Conservation (phyloP, 1,284 basidiomycete species). For the Schizophyllum amplum region DNA sequence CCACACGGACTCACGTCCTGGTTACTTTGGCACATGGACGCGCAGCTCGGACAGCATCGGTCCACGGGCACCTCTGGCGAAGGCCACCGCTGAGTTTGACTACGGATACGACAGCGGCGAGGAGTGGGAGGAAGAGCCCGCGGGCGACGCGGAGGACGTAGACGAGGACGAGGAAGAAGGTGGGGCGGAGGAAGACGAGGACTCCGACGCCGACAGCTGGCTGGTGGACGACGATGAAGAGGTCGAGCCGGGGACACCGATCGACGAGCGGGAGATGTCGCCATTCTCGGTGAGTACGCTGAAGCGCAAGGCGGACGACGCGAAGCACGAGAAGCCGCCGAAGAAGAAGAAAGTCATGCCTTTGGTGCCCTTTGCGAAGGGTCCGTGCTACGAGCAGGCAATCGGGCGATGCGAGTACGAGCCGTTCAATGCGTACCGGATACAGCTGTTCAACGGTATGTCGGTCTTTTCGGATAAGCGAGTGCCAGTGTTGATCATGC, state of each 20-base stretch:
- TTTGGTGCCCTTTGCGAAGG: conserved; percentile 69
- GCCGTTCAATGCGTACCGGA: conserved; percentile 59
- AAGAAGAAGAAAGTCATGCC: conserved; percentile 69
- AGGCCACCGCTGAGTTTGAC: conserved; percentile 63
- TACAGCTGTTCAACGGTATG: conserved; percentile 75
- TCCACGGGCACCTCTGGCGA: conserved; percentile 65
- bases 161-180: conserved; percentile 61
- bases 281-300: conserved; percentile 23
- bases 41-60: conserved; percentile 62
- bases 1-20: conserved; percentile 68
- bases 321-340: conserved; percentile 35
- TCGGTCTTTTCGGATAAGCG: conserved; percentile 4
- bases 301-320: conserved; percentile 51
- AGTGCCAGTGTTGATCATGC: conserved; percentile 3
- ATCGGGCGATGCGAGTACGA: conserved; percentile 57
- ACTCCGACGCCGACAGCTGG: conserved; percentile 73
- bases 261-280: conserved; percentile 5
- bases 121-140: conserved; percentile 77
- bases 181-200: conserved; percentile 45
- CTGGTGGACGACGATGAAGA: conserved; percentile 68
- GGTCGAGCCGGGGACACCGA: conserved; percentile 28
- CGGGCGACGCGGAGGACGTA: conserved; percentile 69
- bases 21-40: conserved; percentile 85
- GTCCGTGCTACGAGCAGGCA: conserved; percentile 64
- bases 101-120: conserved; percentile 82